Evolutionary conservation across 1,284 basidiomycete species (phyloP).

Genomic region (Irpex rosettiformis): DNA sequence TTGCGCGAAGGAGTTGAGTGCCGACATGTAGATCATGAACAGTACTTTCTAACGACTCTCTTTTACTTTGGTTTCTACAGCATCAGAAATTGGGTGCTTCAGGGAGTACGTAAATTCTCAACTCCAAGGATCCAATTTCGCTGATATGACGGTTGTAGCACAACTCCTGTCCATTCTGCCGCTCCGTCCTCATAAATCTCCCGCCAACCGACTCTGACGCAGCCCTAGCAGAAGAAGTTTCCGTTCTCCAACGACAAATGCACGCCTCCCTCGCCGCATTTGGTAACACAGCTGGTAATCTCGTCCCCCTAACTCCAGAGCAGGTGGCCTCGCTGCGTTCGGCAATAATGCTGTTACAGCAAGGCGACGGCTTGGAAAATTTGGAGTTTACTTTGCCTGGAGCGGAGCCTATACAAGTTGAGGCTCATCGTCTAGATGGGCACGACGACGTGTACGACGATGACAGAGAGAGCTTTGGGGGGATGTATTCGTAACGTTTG

Average conservation of each 20-base stretch:
- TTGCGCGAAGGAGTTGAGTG: conserved; percentile 66
- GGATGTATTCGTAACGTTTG: neutral
- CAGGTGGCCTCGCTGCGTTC: conserved; percentile 9
- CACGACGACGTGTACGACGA: too few relatives aligned
- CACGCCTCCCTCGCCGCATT: neutral
- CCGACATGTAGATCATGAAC: conserved; percentile 8
- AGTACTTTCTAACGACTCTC: conserved; percentile 6
- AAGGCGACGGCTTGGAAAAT: conserved; percentile 8
- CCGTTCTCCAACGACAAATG: neutral
- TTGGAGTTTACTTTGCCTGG: too few relatives aligned
- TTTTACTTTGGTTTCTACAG: conserved; percentile 29
- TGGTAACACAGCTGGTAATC: neutral
- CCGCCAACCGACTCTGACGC: neutral
- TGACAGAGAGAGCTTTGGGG: neutral
- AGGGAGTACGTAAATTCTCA: conserved; percentile 54
- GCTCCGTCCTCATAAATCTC: neutral
- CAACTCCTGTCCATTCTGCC: neutral
- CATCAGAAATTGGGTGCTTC: conserved; percentile 60
- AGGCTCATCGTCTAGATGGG: too few relatives aligned
- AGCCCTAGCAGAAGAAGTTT: neutral
- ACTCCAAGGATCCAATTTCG: too few relatives aligned
- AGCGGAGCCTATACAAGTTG: neutral
- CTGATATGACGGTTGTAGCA: neutral
- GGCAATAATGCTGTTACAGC: conserved; percentile 9
- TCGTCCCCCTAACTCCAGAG: conserved; percentile 5